These are phyloP conservation scores for Brasenia schreberi DNA, from an alignment of 164 flowering plant species.

Conservation along the genomic window DNA sequence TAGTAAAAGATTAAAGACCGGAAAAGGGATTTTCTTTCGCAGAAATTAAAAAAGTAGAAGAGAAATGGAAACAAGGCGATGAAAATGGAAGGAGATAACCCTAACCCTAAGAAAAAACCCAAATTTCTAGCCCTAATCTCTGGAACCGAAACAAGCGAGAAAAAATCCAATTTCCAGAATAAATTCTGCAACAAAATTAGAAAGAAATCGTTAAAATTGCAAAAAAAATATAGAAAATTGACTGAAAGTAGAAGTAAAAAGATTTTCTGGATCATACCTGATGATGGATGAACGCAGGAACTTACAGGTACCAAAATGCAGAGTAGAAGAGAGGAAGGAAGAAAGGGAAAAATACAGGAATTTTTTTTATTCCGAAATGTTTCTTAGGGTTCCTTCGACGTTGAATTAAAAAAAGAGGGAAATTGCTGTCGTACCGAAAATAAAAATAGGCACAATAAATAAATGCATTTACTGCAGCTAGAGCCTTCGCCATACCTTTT, in stretches of 20 bases:
- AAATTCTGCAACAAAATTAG: background rate
- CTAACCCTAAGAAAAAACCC: background rate
- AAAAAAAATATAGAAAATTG: no score
- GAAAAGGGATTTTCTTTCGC: background rate
- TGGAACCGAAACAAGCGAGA: background rate
- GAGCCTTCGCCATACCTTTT: background rate
- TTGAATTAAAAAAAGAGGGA: background rate
- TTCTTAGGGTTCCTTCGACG: background rate
- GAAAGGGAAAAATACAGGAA: background rate
- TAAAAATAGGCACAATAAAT: background rate
- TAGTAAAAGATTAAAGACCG: background rate
- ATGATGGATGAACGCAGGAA: background rate
- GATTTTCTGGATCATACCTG: no score
- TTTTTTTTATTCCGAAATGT: background rate
- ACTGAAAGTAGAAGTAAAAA: background rate
- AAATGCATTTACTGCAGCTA: background rate
- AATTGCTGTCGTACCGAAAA: constrained; percentile 1
- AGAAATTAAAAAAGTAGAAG: background rate
- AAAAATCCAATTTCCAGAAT: background rate
- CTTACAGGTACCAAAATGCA: background rate
- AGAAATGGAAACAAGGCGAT: background rate
- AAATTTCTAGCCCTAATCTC: background rate
- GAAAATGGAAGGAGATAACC: background rate
- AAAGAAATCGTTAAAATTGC: background rate
- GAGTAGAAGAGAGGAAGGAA: background rate